Evolutionary conservation across 2,329 filamentous ascomycete species (phyloP).

Genomic region (Ustilaginoidea virens): DNA sequence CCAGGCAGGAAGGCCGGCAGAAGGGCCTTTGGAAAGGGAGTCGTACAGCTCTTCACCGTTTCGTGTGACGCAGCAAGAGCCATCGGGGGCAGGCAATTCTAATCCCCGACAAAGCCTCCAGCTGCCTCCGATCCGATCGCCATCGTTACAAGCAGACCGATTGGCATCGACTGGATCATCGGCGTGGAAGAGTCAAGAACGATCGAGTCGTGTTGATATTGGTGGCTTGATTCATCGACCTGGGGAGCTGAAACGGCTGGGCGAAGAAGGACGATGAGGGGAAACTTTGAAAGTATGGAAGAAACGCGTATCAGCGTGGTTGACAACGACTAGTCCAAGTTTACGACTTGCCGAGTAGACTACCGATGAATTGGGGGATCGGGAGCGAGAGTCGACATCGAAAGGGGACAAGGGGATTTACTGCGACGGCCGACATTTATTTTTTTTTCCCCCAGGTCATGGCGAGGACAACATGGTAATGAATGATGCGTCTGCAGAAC

Average conservation of each 20-base stretch:
- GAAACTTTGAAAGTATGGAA: too few relatives aligned
- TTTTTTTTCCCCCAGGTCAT: too few relatives aligned
- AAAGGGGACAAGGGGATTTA: too few relatives aligned
- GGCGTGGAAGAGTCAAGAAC: conserved; percentile 30
- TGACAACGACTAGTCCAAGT: too few relatives aligned
- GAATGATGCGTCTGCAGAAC: too few relatives aligned
- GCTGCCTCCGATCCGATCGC: conserved; percentile 31
- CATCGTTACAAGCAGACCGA: conserved; percentile 15
- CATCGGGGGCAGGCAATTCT: background rate
- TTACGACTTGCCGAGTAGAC: too few relatives aligned
- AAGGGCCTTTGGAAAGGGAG: background rate
- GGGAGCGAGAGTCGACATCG: too few relatives aligned
- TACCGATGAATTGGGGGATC: too few relatives aligned
- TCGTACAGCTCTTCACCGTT: background rate
- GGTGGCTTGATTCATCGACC: conserved; percentile 45
- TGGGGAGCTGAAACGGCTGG: conserved; percentile 19
- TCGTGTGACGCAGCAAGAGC: background rate
- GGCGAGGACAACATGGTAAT: too few relatives aligned
- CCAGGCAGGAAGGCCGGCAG: background rate
- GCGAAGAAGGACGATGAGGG: conserved; percentile 1
- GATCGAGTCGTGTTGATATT: conserved; percentile 41
- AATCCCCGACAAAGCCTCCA: conserved; percentile 20
- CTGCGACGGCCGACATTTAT: too few relatives aligned
- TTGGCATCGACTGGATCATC: conserved; percentile 7
- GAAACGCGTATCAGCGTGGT: too few relatives aligned